phyloP scores from a whole-genome alignment of 495 filamentous ascomycete genomes.

The Niebla homalea region DNA sequence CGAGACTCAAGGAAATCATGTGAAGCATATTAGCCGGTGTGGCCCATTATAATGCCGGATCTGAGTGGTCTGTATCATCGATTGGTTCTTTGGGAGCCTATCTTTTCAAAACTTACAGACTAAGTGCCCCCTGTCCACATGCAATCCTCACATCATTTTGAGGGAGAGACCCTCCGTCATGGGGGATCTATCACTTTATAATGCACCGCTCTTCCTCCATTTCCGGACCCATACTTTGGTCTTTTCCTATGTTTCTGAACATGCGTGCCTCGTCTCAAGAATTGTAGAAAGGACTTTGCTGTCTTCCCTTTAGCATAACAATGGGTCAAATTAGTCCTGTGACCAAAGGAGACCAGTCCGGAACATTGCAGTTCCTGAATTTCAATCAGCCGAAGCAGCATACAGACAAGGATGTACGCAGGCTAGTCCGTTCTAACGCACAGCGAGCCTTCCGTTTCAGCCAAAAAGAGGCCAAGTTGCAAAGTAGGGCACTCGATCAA shows the following conservation, averaged over 20 bases:
- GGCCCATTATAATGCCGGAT: no score
- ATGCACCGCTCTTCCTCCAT: not conserved
- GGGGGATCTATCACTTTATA: not conserved
- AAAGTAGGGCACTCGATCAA: not conserved
- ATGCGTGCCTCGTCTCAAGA: not conserved
- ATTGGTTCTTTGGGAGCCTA: not conserved
- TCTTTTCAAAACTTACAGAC: not conserved
- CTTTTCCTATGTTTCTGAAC: not conserved
- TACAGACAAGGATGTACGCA: not conserved
- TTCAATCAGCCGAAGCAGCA: not conserved
- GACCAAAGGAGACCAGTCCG: not conserved
- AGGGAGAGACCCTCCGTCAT: not conserved
- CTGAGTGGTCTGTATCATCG: not conserved
- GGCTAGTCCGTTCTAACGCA: constrained; percentile 1
- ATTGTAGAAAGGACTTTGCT: no score
- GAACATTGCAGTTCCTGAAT: not conserved
- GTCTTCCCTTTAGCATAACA: not conserved
- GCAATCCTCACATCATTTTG: not conserved
- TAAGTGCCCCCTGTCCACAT: not conserved
- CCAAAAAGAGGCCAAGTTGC: not conserved
- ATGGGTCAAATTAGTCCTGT: not conserved
- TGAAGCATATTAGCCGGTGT: no score
- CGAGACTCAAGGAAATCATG: no score
- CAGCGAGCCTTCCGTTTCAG: not conserved
- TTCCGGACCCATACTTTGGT: not conserved